Percentiles rank a stretch among this genome's conserved stretches.
phyloP scores from a whole-genome alignment of 768 basidiomycete species.

The Ramaria sp. region DNA sequence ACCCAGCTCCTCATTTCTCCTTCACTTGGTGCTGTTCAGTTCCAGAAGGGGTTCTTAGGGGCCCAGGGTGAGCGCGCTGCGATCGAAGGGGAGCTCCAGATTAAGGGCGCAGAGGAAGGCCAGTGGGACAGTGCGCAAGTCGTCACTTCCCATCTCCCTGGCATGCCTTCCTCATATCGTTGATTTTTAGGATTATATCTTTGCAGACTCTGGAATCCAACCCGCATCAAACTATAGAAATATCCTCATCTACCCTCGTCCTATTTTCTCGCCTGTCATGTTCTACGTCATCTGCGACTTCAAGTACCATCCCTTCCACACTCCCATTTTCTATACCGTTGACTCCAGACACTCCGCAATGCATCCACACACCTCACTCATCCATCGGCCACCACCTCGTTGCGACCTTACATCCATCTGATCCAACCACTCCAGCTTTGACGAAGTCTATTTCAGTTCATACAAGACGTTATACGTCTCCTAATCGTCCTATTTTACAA shows the following conservation, averaged over 20 bases:
- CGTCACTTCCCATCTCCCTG: slow-evolving; percentile 1
- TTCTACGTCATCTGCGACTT: slow-evolving; percentile 16
- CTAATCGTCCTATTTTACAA: slow-evolving; percentile 44
- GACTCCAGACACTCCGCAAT: slow-evolving; percentile 71
- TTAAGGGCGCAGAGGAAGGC: slow-evolving; percentile 54
- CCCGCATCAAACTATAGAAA: slow-evolving; percentile 53
- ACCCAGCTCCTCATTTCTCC: slow-evolving; percentile 70
- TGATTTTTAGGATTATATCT: slow-evolving; percentile 41
- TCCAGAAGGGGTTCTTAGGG: slow-evolving; percentile 80
- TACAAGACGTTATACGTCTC: slow-evolving; percentile 62
- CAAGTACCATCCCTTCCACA: slow-evolving; percentile 38
- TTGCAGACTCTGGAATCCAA: slow-evolving; percentile 59
- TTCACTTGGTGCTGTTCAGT: slow-evolving; percentile 54
- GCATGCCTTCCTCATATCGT: slow-evolving; percentile 11
- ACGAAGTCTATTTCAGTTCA: slow-evolving; percentile 53
- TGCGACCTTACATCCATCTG: slow-evolving; percentile 46
- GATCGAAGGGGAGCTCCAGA: slow-evolving; percentile 79
- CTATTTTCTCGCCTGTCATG: slow-evolving; percentile 36
- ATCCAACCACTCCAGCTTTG: slow-evolving; percentile 23
- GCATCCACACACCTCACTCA: slow-evolving; percentile 65
- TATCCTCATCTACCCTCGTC: slow-evolving; percentile 43
- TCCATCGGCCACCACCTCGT: slow-evolving; percentile 60
- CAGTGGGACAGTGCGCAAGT: slow-evolving; percentile 67
- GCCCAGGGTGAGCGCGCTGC: slow-evolving; percentile 75
- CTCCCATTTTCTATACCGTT: slow-evolving; percentile 79